Base-by-base conservation (phyloP, 441 rosid genomes). In the Dalechampia spathulata region DNA sequence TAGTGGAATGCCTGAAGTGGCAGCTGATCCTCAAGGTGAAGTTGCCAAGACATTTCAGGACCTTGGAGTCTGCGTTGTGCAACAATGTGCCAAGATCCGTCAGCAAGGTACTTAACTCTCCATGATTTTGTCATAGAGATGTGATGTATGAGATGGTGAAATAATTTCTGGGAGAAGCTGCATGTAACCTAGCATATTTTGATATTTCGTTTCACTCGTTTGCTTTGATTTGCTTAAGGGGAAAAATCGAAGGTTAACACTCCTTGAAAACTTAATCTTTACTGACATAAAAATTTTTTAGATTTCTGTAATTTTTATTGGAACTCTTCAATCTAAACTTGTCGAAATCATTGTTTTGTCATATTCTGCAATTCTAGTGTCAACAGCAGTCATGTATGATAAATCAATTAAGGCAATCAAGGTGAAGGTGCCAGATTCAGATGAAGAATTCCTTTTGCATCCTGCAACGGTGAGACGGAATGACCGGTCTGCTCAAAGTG, bases 41-140 rank as follows among this genome's bases (percentile, higher is more conserved):
- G 95, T 88, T 61, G 76, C 98, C 28, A 68, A 70, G 75, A 86
- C 74, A 21, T 92, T 88, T 75, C 98, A 92, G 70, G 71, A 84
- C 38, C 93, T 88, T n/a, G 98, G 98, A 55, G 79, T 86, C 36
- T 92, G 95, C 40, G 80, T 88, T 8, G 98, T 92, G 51, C 95
- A 86, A 74, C 98, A 92, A 67, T 88, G 96, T 50, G 95, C 96
- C 60, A 92, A 88, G 78, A 92, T 88, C 70, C 95, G 96, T 52
- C 95, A 83, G 63, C 96, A 91, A 83, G 98, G 98, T 92, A 67
- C 61, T 25, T 48, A 20, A 48, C 20, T 43, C 22, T 34, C 10
- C 49, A 25, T 26, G 21, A 23, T 45, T n/a, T 47, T n/a, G 11
- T 57, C 10, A 4, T 41, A 25, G 32, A 28, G 10, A 15, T 23